These are phyloP conservation scores for Hemisphaericaspora subhashii DNA, from an alignment of 1,139 yeast species.

Conservation along the genomic window DNA sequence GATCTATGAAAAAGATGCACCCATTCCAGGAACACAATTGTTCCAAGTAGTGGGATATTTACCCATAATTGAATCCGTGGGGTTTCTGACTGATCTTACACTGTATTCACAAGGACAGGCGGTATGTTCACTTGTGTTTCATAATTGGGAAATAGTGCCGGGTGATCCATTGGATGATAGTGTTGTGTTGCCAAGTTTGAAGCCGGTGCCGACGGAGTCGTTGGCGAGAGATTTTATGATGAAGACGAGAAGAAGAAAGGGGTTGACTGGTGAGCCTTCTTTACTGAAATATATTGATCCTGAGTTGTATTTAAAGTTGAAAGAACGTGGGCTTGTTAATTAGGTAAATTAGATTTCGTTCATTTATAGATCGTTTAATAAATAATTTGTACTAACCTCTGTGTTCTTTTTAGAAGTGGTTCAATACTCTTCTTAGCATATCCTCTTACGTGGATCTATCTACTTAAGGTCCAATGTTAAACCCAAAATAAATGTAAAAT, in stretches of 20 bases:
- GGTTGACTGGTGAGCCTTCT: conserved; percentile 76
- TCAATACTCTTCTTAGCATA: no score
- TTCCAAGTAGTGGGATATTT: conserved; percentile 61
- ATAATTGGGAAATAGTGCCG: conserved; percentile 77
- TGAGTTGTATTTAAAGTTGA: conserved; percentile 54
- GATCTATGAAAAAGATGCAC: conserved; percentile 43
- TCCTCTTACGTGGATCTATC: no score
- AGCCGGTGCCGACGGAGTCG: conserved; percentile 68
- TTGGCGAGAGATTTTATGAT: conserved; percentile 86
- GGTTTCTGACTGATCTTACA: conserved; percentile 83
- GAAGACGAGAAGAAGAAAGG: conserved; percentile 88
- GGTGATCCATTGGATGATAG: conserved; percentile 85
- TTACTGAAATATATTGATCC: conserved; percentile 68
- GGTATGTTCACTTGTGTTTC: conserved; percentile 62
- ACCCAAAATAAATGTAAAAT: no score
- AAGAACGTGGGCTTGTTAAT: conserved; percentile 40
- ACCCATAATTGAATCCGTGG: conserved; percentile 90
- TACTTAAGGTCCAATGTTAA: no score
- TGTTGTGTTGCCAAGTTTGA: conserved; percentile 63
- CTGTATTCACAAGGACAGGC: conserved; percentile 80
- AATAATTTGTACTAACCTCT: no score
- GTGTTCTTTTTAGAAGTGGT: no score
- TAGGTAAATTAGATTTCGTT: not conserved
- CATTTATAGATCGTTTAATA: not conserved
- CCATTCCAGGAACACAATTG: conserved; percentile 77